Evolutionary conservation across 179 eudicot species (phyloP), one percentile per base, ranked within the genome.

Genomic region (Carnegiea gigantea): DNA sequence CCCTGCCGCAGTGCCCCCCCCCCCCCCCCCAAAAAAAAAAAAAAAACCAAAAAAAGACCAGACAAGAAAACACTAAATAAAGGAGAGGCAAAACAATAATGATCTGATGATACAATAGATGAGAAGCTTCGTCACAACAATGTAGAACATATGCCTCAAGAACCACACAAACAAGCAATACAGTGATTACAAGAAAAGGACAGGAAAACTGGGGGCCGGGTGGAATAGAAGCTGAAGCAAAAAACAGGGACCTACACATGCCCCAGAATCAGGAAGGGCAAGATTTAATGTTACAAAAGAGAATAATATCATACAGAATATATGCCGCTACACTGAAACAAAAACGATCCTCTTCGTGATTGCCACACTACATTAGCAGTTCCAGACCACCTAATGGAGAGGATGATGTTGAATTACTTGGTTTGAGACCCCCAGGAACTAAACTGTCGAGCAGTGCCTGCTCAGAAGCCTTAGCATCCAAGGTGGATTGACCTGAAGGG

Each of bases 311-410:
- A 17, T 36, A 70, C 46, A 62, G 68, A 62, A 62, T 9, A 62
- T 15, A 36, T 70, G 40, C 73, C 14, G n/a, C 14, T 70, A 36
- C 33, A 18, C 20, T 70, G 44, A 12, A 30, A 36, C 23, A 36
- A 70, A 70, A 70, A 33, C 6, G 43, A 68, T 68, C 73, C 46
- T 5, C 43, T 68, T 68, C 21, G 14, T 26, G 15, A 28, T 36
- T 30, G 5, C 21, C 20, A 65, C 7, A 28, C 70, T 85, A 85
- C 77, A 82, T 75, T 43, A 85, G 87, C 70, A 28, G 57, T 76
- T 82, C 87, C 18, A 85, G 80, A 76, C 84, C 87, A 33, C 81
- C 85, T 46, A 82, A 77, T 76, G 84, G 76, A 70, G 87, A 85
- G 10, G 79, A 18, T 11, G 79, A 76, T 73, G 85, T 82, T 20